These are phyloP conservation scores for Picochlorum sp. DNA, from an alignment of 139 green algal genomes.

Conservation along the genomic window DNA sequence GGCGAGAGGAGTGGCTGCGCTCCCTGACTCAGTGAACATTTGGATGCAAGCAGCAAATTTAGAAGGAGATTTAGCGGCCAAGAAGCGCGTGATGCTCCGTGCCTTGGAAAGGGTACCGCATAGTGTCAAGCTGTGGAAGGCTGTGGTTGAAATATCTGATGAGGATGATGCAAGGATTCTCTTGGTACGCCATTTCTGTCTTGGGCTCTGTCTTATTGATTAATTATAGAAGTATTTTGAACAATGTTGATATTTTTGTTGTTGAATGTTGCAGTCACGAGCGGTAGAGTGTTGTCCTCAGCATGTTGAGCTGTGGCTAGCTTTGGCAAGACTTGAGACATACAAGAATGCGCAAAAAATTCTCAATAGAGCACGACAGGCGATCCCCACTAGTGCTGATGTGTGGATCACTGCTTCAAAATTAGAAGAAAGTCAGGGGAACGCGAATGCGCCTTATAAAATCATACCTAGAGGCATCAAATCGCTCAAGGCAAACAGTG, in stretches of 20 bases:
- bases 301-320: conserved; percentile 95
- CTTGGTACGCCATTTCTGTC: background rate
- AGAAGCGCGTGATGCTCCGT: conserved; percentile 81
- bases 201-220: background rate
- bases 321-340: conserved; percentile 82
- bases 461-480: conserved; percentile 61
- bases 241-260: background rate
- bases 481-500: conserved; percentile 57
- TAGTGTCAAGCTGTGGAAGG: conserved; percentile 91
- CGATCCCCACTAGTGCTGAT: conserved; percentile 68
- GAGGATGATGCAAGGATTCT: conserved; percentile 79
- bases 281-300: conserved; percentile 95
- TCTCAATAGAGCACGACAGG: conserved; percentile 88
- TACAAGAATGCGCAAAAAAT: conserved; percentile 92
- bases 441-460: conserved; percentile 60
- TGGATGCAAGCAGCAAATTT: conserved; percentile 79
- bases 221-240: background rate
- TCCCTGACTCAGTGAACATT: conserved; percentile 72
- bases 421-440: conserved; percentile 89
- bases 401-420: conserved; percentile 95
- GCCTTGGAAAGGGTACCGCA: conserved; percentile 82
- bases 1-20: conserved; percentile 70
- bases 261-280: conserved; percentile 46
- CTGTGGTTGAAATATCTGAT: conserved; percentile 80
- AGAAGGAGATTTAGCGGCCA: conserved; percentile 61